Evolutionary conservation across 306 rosid species (phyloP).

Genomic region (Acacia acuminata): DNA sequence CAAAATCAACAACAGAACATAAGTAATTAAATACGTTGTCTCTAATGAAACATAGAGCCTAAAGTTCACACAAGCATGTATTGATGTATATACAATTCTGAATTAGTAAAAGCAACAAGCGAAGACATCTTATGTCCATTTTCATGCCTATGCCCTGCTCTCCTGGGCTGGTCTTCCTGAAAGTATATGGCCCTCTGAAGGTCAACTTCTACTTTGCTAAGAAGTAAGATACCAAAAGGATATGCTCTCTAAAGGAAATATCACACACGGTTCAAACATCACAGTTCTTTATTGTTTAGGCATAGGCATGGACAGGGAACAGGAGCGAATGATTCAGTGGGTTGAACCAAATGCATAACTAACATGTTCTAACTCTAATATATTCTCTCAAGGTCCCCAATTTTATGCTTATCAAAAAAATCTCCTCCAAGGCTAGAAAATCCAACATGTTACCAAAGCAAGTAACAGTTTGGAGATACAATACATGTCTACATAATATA

Average conservation of each 20-base stretch:
- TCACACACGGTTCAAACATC: neutral
- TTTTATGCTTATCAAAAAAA: neutral
- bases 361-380: too few relatives aligned
- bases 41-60: constrained; percentile 23
- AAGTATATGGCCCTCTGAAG: constrained; percentile 6
- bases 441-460: neutral
- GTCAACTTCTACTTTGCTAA: constrained; percentile 15
- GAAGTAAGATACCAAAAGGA: constrained; percentile 15
- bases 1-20: constrained; percentile 18
- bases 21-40: neutral
- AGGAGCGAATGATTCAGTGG: neutral
- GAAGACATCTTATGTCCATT: too few relatives aligned
- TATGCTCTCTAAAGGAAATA: constrained; percentile 10
- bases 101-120: too few relatives aligned
- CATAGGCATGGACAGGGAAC: neutral
- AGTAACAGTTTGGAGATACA: neutral
- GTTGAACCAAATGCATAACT: neutral
- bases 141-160: neutral
- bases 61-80: constrained; percentile 8
- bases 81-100: neutral
- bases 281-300: neutral
- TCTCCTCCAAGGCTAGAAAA: neutral
- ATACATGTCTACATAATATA: neutral
- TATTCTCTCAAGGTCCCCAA: too few relatives aligned
- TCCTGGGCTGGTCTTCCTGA: neutral